These are phyloP conservation scores for Macrocystidia cucumis DNA, from an alignment of 1,284 basidiomycete genomes.

Conservation along the genomic window DNA sequence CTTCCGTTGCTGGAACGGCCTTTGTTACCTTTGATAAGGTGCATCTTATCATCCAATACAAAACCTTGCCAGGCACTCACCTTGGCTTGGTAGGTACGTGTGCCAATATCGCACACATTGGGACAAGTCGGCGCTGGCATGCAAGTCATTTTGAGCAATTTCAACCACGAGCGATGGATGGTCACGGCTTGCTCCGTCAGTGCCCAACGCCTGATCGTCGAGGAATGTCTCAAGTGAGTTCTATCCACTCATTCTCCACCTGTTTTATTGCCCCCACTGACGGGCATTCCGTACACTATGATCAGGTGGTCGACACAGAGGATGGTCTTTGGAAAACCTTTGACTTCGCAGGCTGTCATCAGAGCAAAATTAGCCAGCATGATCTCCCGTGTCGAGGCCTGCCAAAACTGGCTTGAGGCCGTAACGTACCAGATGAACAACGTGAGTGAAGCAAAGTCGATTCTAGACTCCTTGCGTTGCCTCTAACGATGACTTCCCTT, in stretches of 20 bases:
- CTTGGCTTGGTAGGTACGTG: slow-evolving; percentile 39
- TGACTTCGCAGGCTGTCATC: slow-evolving; percentile 87
- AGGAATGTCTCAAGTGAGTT: slow-evolving; percentile 71
- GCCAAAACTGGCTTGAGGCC: slow-evolving; percentile 86
- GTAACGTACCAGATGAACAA: slow-evolving; percentile 93
- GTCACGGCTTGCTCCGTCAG: slow-evolving; percentile 67
- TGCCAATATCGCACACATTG: slow-evolving; percentile 46
- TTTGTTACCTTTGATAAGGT: slow-evolving; percentile 91
- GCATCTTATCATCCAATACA: background rate
- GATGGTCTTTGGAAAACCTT: slow-evolving; percentile 84
- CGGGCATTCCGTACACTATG: no score
- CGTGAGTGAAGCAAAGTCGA: slow-evolving; percentile 31
- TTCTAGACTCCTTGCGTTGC: slow-evolving; percentile 1
- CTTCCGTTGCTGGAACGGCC: slow-evolving; percentile 80
- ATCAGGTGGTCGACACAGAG: slow-evolving; percentile 79
- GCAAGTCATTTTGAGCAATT: slow-evolving; percentile 18
- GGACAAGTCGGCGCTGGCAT: slow-evolving; percentile 16
- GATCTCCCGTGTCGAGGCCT: slow-evolving; percentile 85
- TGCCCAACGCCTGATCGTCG: slow-evolving; percentile 65
- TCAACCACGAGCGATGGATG: slow-evolving; percentile 87
- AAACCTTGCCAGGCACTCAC: no score
- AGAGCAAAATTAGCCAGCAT: slow-evolving; percentile 82
- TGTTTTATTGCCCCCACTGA: background rate
- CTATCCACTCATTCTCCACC: background rate
- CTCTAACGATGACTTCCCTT: background rate